Percentiles rank a stretch among this genome's conserved stretches.
These are phyloP conservation scores for Eucalyptus cloeziana DNA, from an alignment of 345 rosid genomes.

Conservation along the genomic window DNA sequence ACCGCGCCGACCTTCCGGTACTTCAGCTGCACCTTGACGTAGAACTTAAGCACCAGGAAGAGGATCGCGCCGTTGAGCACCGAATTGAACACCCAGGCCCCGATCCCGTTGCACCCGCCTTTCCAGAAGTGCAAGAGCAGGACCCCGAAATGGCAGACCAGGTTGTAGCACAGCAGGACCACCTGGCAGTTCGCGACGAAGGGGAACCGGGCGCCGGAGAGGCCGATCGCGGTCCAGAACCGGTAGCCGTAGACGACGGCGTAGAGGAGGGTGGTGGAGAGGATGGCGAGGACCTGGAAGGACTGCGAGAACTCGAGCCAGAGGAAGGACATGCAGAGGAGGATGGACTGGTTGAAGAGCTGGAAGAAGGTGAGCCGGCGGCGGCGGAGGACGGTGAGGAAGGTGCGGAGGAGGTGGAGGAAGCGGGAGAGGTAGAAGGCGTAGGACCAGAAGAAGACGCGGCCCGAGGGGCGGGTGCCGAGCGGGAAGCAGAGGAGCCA, in stretches of 20 bases:
- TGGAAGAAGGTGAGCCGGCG: constrained; percentile 50
- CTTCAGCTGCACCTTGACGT: constrained; percentile 26
- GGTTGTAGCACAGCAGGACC: constrained; percentile 41
- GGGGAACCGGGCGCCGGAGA: constrained; percentile 63
- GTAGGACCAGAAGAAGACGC: constrained; percentile 97
- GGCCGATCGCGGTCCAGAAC: constrained; percentile 86
- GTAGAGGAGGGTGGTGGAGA: constrained; percentile 51
- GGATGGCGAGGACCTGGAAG: constrained; percentile 71
- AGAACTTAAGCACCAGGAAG: constrained; percentile 51
- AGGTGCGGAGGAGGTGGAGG: constrained; percentile 69
- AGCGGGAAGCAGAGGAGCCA: constrained; percentile 98
- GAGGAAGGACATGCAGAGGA: constrained; percentile 62
- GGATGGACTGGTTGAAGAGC: constrained; percentile 55
- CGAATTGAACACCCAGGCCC: constrained; percentile 83
- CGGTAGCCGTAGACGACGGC: constrained; percentile 76
- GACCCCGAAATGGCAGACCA: constrained; percentile 76
- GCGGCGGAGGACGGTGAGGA: constrained; percentile 38
- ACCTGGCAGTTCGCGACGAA: constrained; percentile 63
- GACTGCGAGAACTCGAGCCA: constrained; percentile 96
- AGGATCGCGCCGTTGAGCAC: constrained; percentile 56
- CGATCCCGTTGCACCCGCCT: constrained; percentile 92
- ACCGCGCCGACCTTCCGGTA: neutral
- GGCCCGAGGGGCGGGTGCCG: constrained; percentile 94
- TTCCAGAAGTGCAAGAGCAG: constrained; percentile 53
- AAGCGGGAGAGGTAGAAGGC: constrained; percentile 75